These are phyloP conservation scores for Phanerodontia chrysosporium DNA, from an alignment of 768 basidiomycete species.

Conservation along the genomic window DNA sequence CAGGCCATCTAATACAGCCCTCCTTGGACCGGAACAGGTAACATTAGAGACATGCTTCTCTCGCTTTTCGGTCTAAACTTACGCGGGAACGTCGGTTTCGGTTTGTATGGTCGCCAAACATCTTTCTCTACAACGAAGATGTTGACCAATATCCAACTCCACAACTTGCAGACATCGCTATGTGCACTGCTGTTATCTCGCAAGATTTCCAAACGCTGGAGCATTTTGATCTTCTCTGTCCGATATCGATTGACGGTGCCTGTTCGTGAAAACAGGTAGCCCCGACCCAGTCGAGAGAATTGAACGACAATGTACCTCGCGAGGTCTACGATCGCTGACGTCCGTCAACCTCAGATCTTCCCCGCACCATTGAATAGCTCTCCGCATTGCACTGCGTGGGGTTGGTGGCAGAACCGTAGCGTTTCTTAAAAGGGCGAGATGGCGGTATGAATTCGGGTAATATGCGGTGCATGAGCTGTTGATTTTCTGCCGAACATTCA, in stretches of 20 bases:
- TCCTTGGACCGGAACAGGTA: not conserved
- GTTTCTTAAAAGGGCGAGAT: not conserved
- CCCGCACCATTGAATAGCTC: not conserved
- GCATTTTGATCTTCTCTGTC: not conserved
- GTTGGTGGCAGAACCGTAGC: not conserved
- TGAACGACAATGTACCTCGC: not conserved
- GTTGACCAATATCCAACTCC: not conserved
- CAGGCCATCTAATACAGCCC: not conserved
- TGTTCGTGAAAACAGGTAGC: not conserved
- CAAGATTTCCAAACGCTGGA: not conserved
- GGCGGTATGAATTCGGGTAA: constrained; percentile 12
- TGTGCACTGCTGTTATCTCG: not conserved
- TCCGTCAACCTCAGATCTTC: not conserved
- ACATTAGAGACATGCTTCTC: not conserved
- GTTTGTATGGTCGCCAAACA: not conserved
- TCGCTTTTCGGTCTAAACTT: not conserved
- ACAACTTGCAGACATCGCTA: not conserved
- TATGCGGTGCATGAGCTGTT: constrained; percentile 2
- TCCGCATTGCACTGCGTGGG: not conserved
- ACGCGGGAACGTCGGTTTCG: constrained; percentile 2
- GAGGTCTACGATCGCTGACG: not conserved
- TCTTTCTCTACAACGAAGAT: not conserved
- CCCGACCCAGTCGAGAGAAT: not conserved
- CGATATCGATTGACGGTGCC: not conserved
- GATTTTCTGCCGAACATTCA: constrained; percentile 6